Conservation (phyloP, 169 alveolate species). For the Plasmodium berghei region DNA sequence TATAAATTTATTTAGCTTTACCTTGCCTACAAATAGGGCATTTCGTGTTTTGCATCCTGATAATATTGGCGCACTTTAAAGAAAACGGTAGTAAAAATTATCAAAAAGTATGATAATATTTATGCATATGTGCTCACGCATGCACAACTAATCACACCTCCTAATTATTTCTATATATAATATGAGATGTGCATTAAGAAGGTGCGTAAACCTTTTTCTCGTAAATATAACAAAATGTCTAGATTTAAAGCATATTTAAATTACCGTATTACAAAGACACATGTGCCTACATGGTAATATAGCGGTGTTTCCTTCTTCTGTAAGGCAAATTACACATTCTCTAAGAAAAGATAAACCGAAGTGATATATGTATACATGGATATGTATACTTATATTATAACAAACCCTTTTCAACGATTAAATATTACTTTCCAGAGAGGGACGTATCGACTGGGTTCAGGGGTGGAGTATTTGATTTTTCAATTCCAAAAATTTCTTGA, state of each 20-base stretch:
- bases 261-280: conserved; percentile 86
- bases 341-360: conserved; percentile 14
- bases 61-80: conserved; percentile 82
- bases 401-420: neutral
- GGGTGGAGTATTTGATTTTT: conserved; percentile 32
- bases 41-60: conserved; percentile 82
- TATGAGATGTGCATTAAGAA: no score
- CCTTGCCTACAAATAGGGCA: conserved; percentile 87
- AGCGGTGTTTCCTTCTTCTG: conserved; percentile 83
- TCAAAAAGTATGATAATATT: neutral
- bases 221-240: no score
- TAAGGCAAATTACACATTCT: conserved; percentile 85
- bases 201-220: no score
- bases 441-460: conserved; percentile 28
- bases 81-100: neutral
- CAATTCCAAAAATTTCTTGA: conserved; percentile 66
- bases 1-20: conserved; percentile 5
- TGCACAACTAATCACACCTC: conserved; percentile 12
- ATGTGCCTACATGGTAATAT: conserved; percentile 87
- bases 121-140: neutral
- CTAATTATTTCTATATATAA: no score
- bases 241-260: neutral
- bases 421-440: conserved; percentile 54
- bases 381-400: neutral
- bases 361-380: neutral